phyloP scores from a whole-genome alignment of 1,284 basidiomycete species.

The Kalmanozyma brasiliensis region DNA sequence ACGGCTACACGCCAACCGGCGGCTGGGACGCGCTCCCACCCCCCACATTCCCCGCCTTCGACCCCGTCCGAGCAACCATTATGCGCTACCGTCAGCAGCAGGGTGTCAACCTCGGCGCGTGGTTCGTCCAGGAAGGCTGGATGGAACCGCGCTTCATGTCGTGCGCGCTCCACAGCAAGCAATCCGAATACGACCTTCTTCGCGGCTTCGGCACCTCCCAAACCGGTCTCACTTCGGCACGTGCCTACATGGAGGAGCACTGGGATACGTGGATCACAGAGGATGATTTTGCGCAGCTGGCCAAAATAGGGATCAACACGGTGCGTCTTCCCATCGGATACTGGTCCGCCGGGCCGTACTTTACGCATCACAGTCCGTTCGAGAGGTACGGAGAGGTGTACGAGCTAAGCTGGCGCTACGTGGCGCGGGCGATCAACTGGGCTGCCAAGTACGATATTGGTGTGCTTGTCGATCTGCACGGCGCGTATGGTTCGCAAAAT shows the following conservation, averaged over 20 bases:
- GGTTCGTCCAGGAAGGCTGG: constrained; percentile 80
- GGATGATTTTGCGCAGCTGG: constrained; percentile 68
- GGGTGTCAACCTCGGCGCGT: constrained; percentile 59
- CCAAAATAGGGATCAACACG: constrained; percentile 67
- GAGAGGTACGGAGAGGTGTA: constrained; percentile 75
- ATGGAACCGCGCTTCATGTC: constrained; percentile 78
- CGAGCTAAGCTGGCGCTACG: constrained; percentile 73
- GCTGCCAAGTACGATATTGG: constrained; percentile 76
- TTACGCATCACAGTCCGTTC: constrained; percentile 73
- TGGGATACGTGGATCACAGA: constrained; percentile 83
- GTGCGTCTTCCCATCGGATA: constrained; percentile 67
- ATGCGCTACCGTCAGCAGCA: constrained; percentile 64
- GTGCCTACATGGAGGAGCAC: constrained; percentile 74
- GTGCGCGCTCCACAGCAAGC: constrained; percentile 73
- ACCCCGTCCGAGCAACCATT: constrained; percentile 60
- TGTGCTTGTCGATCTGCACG: constrained; percentile 81
- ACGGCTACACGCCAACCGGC: constrained; percentile 57
- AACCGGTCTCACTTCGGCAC: constrained; percentile 70
- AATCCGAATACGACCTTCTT: constrained; percentile 71
- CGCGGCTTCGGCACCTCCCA: constrained; percentile 72
- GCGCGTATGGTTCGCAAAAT: constrained; percentile 75
- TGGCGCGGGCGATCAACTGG: constrained; percentile 76
- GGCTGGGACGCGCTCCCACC: constrained; percentile 50
- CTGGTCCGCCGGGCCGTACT: constrained; percentile 69
- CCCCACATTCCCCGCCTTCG: constrained; percentile 57